Evolutionary conservation across 2,329 filamentous ascomycete species (phyloP), one percentile per base, ranked within the genome.

Genomic region (Myrmaecium sp.): DNA sequence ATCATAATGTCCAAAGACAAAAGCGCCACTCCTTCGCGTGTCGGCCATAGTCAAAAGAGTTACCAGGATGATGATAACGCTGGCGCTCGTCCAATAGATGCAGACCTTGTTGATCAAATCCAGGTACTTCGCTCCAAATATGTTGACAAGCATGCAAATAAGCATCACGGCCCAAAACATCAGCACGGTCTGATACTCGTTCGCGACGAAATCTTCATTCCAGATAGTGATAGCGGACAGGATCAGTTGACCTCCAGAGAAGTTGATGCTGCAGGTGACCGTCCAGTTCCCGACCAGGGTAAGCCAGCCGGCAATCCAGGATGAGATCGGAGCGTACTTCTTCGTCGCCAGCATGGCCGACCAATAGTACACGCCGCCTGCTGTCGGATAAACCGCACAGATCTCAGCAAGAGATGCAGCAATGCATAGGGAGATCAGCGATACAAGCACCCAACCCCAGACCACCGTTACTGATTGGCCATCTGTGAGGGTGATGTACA

Each of bases 201-300:
- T 78, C 7, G 74, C 60, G 12, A 69, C 69, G 41, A 69, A 80
- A 34, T 72, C 64, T 33, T 76, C 70, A n/a, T 73, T 55, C 63
- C 70, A 79, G 1, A 80, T 53, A n/a, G 66, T 62, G 33, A 79
- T 75, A 2, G 73, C 72, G 26, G 62, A 69, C 12, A 79, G 56
- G 30, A 76, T 69, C 14, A 76, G 64, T 36, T 82, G 67, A 0
- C 72, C 76, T 3, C 78, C 81, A 5, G 64, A 67, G 42, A 81
- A 81, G 43, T 76, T 78, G 50, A 81, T 79, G 20, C 60, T 43
- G 4, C 57, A 40, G 0, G 65, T 69, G 15, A 69, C 63, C 1
- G 74, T 79, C 74, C 74, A 80, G 45, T 80, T 80, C 0, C 75
- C 75, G 2, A 80, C 72, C 0, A 80, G 56, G 0, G 72, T 77